Percentiles rank a stretch among this genome's conserved stretches.
phyloP scores from a whole-genome alignment of 2,329 filamentous ascomycete genomes.

The Leptographium radiaticola region DNA sequence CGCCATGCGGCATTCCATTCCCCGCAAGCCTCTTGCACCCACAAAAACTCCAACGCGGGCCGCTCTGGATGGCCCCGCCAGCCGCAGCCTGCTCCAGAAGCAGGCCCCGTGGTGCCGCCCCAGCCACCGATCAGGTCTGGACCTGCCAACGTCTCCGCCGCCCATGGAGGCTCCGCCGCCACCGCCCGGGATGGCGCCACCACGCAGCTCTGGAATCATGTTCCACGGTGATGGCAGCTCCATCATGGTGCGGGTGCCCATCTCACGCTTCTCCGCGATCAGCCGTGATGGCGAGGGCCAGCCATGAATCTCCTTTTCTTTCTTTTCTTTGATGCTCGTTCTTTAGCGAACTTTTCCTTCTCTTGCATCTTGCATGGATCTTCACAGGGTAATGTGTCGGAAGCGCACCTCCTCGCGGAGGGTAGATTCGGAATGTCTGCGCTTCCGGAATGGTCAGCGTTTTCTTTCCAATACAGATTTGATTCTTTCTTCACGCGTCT shows the following conservation, averaged over 20 bases:
- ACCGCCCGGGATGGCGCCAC: background rate
- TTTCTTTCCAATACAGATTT: too few species aligned
- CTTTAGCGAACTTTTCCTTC: background rate
- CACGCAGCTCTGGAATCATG: background rate
- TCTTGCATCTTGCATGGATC: background rate
- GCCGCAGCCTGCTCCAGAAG: constrained; percentile 7
- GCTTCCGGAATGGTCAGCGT: background rate
- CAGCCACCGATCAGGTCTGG: background rate
- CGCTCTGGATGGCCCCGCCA: constrained; percentile 2
- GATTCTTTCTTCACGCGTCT: too few species aligned
- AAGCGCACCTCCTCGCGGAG: background rate
- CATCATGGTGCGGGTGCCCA: constrained; percentile 1
- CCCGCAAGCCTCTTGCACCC: background rate
- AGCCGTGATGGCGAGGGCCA: too few species aligned
- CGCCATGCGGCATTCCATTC: background rate
- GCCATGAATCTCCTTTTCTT: background rate
- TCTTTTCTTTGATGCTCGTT: background rate
- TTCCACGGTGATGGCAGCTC: background rate
- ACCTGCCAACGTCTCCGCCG: background rate
- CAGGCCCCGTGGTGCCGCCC: background rate
- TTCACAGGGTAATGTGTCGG: background rate
- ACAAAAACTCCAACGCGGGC: constrained; percentile 4
- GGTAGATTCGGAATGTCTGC: background rate
- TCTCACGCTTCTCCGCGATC: background rate
- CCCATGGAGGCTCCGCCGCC: background rate